Evolutionary conservation across 2,329 filamentous ascomycete genomes (phyloP).

Genomic region (Stagonosporopsis chrysanthemi): DNA sequence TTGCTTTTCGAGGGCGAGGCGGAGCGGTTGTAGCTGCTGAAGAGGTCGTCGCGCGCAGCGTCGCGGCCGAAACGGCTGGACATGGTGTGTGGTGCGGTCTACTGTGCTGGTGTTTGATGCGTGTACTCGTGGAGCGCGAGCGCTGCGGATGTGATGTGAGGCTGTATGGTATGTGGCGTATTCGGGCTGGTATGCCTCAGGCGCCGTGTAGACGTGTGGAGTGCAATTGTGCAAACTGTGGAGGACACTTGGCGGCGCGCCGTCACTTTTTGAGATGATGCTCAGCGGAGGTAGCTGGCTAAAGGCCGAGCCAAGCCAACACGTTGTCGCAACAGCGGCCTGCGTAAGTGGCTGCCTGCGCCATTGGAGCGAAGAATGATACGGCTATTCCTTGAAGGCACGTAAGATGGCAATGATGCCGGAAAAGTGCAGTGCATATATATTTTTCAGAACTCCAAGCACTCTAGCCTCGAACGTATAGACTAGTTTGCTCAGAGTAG

Average conservation of each 20-base stretch:
- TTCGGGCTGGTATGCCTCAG: not conserved
- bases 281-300: not conserved
- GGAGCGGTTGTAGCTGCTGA: slow-evolving; percentile 49
- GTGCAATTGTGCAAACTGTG: slow-evolving; percentile 19
- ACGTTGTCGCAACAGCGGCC: not conserved
- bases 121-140: not conserved
- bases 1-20: slow-evolving; percentile 49
- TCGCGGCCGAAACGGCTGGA: slow-evolving; percentile 35
- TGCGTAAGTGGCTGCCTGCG: slow-evolving; percentile 12
- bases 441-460: slow-evolving; percentile 19
- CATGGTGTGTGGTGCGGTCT: slow-evolving; percentile 12
- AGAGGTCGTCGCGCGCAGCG: slow-evolving; percentile 49
- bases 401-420: not conserved
- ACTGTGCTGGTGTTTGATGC: no score
- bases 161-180: not conserved
- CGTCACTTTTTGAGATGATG: slow-evolving; percentile 15
- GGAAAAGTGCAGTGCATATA: slow-evolving; percentile 6
- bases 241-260: slow-evolving; percentile 30
- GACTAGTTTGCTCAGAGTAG: slow-evolving; percentile 15
- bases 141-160: not conserved
- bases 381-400: not conserved
- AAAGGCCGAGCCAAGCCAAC: slow-evolving; percentile 25
- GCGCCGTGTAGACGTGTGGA: slow-evolving; percentile 4
- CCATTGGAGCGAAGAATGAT: not conserved
- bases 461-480: slow-evolving; percentile 7